Base-by-base conservation (phyloP, 768 basidiomycete genomes). In the Tremella yokohamensis region DNA sequence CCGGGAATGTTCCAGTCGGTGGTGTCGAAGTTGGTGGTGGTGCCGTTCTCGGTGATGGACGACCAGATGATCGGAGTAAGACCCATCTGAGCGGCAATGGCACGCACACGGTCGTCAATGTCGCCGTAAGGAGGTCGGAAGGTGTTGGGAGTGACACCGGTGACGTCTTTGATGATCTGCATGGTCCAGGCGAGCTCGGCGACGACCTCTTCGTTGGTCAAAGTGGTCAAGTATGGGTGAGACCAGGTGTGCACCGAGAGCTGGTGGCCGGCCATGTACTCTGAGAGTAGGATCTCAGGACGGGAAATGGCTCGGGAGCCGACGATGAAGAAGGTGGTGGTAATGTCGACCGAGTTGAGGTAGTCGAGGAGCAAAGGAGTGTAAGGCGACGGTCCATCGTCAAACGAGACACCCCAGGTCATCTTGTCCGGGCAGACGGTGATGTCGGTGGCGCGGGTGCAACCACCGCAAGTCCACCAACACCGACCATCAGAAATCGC, bases 211-310 rank as follows among this genome's bases (percentile, higher is more conserved):
- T 82, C 85, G 66, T 83, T 96, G 42, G 88, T 85, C 57, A 86
- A 77, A 0, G 86, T 87, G 39, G 89, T 91, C 62, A 90, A 78
- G 7, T 80, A 55, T 85, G 84, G 81, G 74, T 91, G 90, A 52
- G 85, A 85, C 87, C 88, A 97, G 11, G 90, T 92, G 77, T 91
- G 89, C 1, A 90, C 86, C 60, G 84, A 85, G 62, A 92, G 83
- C 68, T 94, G 90, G 70, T 94, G 89, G 6, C 84, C 83, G 29
- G 72, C 70, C 81, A 89, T 83, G 79, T 89, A 90, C 79, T 91
- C 84, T 16, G 81, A 76, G 70, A 88, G 88, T 8, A 89, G 77
- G 64, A 84, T 84, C 20, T 78, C 74, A 1, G 89, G 89, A 75
- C 84, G 83, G 0, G 84, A 84, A 61, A 90, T 82, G 47, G 87